Evolutionary conservation across 192 early-diverging fungal genomes (phyloP).

Genomic region (Backusella circina): DNA sequence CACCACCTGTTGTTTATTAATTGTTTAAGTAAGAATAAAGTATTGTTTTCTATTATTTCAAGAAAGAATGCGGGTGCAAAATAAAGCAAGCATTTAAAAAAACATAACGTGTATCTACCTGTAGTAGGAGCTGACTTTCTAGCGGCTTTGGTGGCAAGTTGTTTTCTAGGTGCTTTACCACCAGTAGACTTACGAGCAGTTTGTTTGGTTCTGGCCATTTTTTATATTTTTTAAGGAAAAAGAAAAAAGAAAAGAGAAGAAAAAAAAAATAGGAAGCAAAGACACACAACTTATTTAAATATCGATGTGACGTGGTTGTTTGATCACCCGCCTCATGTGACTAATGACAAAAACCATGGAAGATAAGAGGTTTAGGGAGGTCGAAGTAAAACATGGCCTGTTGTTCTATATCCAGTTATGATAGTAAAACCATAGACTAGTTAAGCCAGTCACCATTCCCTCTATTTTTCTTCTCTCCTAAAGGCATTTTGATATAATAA

Average conservation of each 20-base stretch:
- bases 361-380: background rate
- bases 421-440: background rate
- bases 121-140: conserved; percentile 91
- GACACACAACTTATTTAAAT: background rate
- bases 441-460: background rate
- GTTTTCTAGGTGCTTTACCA: conserved; percentile 96
- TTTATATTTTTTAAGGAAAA: background rate
- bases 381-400: background rate
- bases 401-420: background rate
- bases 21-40: background rate
- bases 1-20: conserved; percentile 54
- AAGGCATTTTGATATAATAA: background rate
- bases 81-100: background rate
- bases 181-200: conserved; percentile 99
- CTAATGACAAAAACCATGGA: background rate
- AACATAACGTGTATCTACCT: conserved; percentile 31
- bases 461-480: background rate
- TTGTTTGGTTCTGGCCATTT: conserved; percentile 75
- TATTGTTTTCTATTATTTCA: background rate
- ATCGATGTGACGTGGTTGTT: background rate
- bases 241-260: background rate
- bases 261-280: background rate
- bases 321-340: conserved; percentile 1
- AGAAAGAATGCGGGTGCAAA: background rate
- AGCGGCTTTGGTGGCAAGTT: conserved; percentile 93